phyloP scores from a whole-genome alignment of 2,329 filamentous ascomycete species.

The Colletotrichum horii region DNA sequence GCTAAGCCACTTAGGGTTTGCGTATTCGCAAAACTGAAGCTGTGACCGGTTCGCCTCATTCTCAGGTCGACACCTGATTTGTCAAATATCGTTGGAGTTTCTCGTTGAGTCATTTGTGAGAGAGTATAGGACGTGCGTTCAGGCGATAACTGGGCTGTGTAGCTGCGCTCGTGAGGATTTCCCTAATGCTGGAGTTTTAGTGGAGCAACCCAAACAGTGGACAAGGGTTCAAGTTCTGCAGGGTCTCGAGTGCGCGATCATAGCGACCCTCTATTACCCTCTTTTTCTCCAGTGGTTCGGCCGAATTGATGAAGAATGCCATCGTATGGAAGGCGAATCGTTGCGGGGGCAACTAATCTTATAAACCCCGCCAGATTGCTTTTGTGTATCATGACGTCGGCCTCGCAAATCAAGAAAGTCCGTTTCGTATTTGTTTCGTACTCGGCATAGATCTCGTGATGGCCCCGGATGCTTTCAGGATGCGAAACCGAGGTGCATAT shows the following conservation, averaged over 20 bases:
- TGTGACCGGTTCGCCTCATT: background rate
- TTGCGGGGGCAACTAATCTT: background rate
- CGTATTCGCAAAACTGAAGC: background rate
- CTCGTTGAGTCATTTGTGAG: background rate
- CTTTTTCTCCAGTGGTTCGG: background rate
- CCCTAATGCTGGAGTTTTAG: background rate
- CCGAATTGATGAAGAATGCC: background rate
- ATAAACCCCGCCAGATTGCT: background rate
- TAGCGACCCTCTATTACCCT: background rate
- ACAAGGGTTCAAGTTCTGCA: background rate
- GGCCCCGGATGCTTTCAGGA: background rate
- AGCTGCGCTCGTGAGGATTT: background rate
- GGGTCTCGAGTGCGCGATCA: background rate
- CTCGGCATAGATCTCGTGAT: slow-evolving; percentile 4
- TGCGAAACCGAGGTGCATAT: slow-evolving; percentile 13
- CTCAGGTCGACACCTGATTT: background rate
- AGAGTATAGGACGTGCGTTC: background rate
- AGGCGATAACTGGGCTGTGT: background rate
- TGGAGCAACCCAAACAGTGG: background rate
- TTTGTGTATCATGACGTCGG: background rate
- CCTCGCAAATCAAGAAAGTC: background rate
- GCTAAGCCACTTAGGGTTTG: background rate
- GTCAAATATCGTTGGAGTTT: background rate
- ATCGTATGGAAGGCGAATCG: background rate
- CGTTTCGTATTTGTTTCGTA: slow-evolving; percentile 18